phyloP scores from a whole-genome alignment of 768 basidiomycete genomes.

The Tricholoma terreum region DNA sequence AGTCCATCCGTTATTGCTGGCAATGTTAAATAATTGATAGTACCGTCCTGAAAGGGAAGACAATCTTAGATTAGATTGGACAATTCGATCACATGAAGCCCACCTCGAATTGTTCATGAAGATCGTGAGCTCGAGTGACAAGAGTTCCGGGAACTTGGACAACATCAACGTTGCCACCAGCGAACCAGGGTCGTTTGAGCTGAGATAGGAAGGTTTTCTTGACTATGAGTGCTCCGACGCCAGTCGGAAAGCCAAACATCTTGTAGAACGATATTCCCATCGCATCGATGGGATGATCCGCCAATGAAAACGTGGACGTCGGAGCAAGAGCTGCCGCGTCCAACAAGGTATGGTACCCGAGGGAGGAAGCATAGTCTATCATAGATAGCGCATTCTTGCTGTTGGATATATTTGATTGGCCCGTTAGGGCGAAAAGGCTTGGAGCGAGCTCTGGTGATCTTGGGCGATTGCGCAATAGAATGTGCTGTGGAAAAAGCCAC shows the following conservation, averaged over 20 bases:
- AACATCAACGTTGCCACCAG: constrained; percentile 78
- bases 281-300: constrained; percentile 70
- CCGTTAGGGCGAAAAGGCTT: constrained; percentile 72
- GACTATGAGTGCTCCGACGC: constrained; percentile 75
- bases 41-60: constrained; percentile 62
- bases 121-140: constrained; percentile 54
- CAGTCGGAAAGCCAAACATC: constrained; percentile 87
- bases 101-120: constrained; percentile 80
- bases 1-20: constrained; percentile 79
- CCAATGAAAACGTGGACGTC: constrained; percentile 63
- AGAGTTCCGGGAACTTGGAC: constrained; percentile 79
- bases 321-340: constrained; percentile 83
- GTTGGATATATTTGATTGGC: constrained; percentile 81
- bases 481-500: constrained; percentile 40
- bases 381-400: constrained; percentile 66
- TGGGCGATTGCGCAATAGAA: constrained; percentile 51
- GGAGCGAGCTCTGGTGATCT: constrained; percentile 41
- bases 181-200: constrained; percentile 77
- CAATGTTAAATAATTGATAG: constrained; percentile 76
- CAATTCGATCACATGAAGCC: constrained; percentile 14
- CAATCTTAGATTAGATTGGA: background rate
- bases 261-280: constrained; percentile 87
- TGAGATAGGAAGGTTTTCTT: constrained; percentile 62
- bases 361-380: constrained; percentile 57
- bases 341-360: constrained; percentile 73